phyloP scores from a whole-genome alignment of 345 rosid species.

The Boechera retrofracta region DNA sequence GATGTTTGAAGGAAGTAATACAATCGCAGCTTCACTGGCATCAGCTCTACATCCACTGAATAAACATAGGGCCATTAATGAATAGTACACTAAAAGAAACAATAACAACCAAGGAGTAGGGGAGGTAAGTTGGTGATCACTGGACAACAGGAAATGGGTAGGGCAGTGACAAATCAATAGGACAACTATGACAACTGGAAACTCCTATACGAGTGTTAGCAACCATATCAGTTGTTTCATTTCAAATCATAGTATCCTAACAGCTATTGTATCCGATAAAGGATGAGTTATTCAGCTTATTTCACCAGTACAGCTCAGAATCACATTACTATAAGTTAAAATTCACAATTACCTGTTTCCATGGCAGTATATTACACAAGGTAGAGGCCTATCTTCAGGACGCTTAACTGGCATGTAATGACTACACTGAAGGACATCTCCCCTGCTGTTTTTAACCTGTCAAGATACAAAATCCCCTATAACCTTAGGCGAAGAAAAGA shows the following conservation, averaged over 20 bases:
- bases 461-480: conserved; percentile 37
- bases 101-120: neutral
- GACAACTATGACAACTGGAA: neutral
- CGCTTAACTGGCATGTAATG: conserved; percentile 78
- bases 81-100: neutral
- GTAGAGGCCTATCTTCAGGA: conserved; percentile 77
- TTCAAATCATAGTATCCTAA: neutral
- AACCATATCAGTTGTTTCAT: conserved; percentile 12
- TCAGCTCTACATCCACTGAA: conserved; percentile 49
- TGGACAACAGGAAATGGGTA: neutral
- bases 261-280: neutral
- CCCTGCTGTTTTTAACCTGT: conserved; percentile 81
- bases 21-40: conserved; percentile 70
- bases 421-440: conserved; percentile 81
- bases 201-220: neutral
- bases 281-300: neutral
- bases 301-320: conserved; percentile 2
- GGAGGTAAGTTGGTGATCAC: neutral
- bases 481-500: conserved; percentile 12
- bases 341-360: conserved; percentile 71
- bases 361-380: conserved; percentile 97
- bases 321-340: neutral
- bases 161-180: neutral
- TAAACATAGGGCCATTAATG: conserved; percentile 1
- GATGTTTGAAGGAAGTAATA: conserved; percentile 86